Percentiles rank a stretch among this genome's conserved stretches.
These are phyloP conservation scores for Alternaria triticimaculans DNA, from an alignment of 2,329 filamentous ascomycete species.

Conservation along the genomic window DNA sequence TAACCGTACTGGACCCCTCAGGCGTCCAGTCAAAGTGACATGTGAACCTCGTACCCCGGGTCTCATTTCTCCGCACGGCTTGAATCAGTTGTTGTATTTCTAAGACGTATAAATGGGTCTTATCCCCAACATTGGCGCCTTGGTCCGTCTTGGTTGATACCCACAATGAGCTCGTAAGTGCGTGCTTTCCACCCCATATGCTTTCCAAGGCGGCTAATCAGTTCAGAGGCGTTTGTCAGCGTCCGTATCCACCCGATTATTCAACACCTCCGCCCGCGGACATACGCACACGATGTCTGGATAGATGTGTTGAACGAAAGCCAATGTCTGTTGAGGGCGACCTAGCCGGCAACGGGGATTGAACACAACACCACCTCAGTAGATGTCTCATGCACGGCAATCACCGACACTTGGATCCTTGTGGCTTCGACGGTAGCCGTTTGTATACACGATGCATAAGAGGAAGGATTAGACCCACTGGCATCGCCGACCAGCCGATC, in stretches of 20 bases:
- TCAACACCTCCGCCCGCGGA: neutral
- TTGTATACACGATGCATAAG: slow-evolving; percentile 78
- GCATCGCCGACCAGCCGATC: slow-evolving; percentile 66
- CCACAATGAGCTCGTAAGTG: neutral
- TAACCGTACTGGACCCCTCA: neutral
- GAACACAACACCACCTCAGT: slow-evolving; percentile 67
- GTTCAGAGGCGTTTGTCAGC: neutral
- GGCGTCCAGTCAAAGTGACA: neutral
- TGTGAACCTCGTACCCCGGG: neutral
- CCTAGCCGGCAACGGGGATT: slow-evolving; percentile 66
- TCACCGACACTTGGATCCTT: slow-evolving; percentile 79
- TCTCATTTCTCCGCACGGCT: neutral
- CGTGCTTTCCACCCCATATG: neutral
- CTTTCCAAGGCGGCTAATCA: neutral
- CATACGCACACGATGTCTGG: neutral
- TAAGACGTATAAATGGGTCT: slow-evolving; percentile 12
- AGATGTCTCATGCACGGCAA: slow-evolving; percentile 75
- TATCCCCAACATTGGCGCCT: slow-evolving; percentile 13
- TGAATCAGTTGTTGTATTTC: neutral
- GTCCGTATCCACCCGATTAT: neutral
- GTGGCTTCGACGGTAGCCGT: slow-evolving; percentile 78
- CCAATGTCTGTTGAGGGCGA: slow-evolving; percentile 60
- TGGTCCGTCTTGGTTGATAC: slow-evolving; percentile 6
- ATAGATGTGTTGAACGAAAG: neutral
- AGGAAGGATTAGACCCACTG: slow-evolving; percentile 66